Conservation (phyloP, 768 basidiomycete species). For the Hydnum rufescens region DNA sequence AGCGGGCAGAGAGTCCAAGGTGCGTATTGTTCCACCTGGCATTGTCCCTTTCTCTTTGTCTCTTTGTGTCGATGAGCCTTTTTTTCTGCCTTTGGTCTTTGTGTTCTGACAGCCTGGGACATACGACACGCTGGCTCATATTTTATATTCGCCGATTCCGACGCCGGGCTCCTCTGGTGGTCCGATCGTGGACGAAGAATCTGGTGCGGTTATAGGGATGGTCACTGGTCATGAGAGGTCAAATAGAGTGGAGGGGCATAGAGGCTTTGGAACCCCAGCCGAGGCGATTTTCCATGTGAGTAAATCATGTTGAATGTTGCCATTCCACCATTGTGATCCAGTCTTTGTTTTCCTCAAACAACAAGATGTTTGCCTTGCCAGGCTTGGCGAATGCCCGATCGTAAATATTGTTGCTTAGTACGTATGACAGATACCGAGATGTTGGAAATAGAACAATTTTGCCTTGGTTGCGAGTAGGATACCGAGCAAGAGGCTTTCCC, state of each 20-base stretch:
- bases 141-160: slow-evolving; percentile 35
- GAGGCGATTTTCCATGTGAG: slow-evolving; percentile 45
- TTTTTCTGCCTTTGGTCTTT: too few species aligned
- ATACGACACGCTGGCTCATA: slow-evolving; percentile 40
- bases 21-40: too few species aligned
- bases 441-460: too few species aligned
- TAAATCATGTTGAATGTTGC: background rate
- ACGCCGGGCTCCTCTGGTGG: slow-evolving; percentile 50
- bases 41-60: background rate
- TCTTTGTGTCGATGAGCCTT: background rate
- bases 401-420: too few species aligned
- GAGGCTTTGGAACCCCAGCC: slow-evolving; percentile 43
- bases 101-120: slow-evolving; percentile 40
- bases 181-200: slow-evolving; percentile 40
- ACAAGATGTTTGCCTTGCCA: background rate
- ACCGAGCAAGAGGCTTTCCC: too few species aligned
- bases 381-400: background rate
- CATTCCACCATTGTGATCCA: background rate
- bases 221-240: slow-evolving; percentile 42
- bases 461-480: too few species aligned
- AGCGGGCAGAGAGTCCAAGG: slow-evolving; percentile 36
- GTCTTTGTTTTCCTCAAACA: background rate
- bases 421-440: too few species aligned
- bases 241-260: slow-evolving; percentile 30
- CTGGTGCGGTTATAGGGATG: slow-evolving; percentile 43